A percentile compares a stretch with the other conserved stretches of the same genome.
These are phyloP conservation scores for Quercus mongolica DNA, from an alignment of 306 rosid species.

Conservation along the genomic window DNA sequence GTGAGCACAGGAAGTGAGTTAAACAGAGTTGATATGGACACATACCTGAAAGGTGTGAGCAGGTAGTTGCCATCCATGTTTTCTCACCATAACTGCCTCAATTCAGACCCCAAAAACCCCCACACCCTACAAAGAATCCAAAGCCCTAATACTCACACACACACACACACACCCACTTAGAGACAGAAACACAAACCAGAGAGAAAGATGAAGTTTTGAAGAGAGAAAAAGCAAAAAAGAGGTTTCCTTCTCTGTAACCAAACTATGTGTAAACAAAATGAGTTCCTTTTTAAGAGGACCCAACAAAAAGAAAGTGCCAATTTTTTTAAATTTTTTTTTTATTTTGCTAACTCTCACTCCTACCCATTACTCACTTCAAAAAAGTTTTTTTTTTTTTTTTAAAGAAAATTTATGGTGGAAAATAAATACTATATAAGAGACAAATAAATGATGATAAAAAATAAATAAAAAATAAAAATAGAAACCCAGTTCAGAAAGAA, in stretches of 20 bases:
- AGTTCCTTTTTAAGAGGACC: neutral
- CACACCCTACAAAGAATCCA: neutral
- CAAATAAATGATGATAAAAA: neutral
- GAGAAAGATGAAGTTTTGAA: neutral
- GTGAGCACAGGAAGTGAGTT: neutral
- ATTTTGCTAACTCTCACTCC: neutral
- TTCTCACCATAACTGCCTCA: slow-evolving; percentile 70
- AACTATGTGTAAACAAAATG: neutral
- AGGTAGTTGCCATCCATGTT: slow-evolving; percentile 98
- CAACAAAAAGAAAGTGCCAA: neutral
- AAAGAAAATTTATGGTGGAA: no score
- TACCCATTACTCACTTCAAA: neutral
- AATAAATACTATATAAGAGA: no score
- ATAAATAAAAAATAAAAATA: neutral
- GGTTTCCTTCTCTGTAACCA: neutral
- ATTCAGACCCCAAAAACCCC: slow-evolving; percentile 12
- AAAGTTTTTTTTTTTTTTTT: neutral
- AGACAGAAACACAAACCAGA: slow-evolving; percentile 6
- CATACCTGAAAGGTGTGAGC: slow-evolving; percentile 96
- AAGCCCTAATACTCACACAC: slow-evolving; percentile 19
- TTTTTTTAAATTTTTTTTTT: neutral
- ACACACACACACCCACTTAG: neutral
- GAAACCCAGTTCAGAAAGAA: neutral
- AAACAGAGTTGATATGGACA: neutral
- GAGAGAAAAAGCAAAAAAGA: neutral